Conservation (phyloP, 2,329 filamentous ascomycete genomes). For the Fusarium proliferatum region DNA sequence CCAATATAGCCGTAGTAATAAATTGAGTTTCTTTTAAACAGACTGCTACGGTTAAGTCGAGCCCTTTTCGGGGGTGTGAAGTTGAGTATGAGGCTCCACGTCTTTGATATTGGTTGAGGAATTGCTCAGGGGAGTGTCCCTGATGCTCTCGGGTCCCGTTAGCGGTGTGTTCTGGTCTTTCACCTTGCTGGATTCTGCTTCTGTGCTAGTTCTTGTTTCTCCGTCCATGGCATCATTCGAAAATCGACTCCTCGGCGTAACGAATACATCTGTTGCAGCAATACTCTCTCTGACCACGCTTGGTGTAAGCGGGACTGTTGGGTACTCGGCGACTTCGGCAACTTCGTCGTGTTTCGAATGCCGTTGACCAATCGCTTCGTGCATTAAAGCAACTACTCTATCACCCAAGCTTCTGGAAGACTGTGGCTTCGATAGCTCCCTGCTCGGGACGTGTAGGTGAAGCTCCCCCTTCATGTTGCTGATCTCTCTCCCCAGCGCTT, state of each 20-base stretch:
- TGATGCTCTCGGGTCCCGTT: not conserved
- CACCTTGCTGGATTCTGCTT: not conserved
- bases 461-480: slow-evolving; percentile 26
- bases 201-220: not conserved
- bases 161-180: not conserved
- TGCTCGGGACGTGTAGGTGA: not conserved
- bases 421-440: not conserved
- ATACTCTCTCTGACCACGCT: slow-evolving; percentile 28
- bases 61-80: not conserved
- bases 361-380: slow-evolving; percentile 20
- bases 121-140: not conserved
- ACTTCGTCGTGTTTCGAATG: slow-evolving; percentile 4
- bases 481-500: slow-evolving; percentile 37
- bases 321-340: not conserved
- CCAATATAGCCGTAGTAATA: not conserved
- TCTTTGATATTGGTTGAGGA: not conserved
- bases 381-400: slow-evolving; percentile 34
- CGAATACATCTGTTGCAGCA: slow-evolving; percentile 34
- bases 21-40: not conserved
- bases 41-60: not conserved
- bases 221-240: not conserved
- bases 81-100: not conserved
- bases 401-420: slow-evolving; percentile 32
- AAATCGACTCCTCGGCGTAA: slow-evolving; percentile 39
- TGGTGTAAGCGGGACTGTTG: slow-evolving; percentile 23